Evolutionary conservation across 495 filamentous ascomycete genomes (phyloP), one percentile per base, ranked within the genome.

Genomic region (Lepidopterella palustris): DNA sequence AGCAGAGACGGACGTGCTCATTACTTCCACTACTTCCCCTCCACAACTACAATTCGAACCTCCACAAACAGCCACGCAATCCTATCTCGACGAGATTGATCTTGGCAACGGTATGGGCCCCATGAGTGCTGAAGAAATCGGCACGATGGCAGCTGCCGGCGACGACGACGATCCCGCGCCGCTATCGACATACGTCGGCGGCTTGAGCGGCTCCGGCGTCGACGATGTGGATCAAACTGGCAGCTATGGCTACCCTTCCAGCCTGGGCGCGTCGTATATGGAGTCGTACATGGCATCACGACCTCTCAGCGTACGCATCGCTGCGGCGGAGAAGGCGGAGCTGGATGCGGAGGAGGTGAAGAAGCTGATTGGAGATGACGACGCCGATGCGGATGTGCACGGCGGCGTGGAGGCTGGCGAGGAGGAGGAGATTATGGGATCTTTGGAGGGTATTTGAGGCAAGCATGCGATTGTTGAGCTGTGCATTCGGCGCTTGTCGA

Each of bases 31-130:
- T 5, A 40, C 27, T 0, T 58, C 63, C 0, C 62, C 62, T 3
- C 49, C 58, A 20, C 18, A 25, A 18, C 26, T 55, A 15, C 45
- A 53, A 27, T 60, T 31, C 31, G 52, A 31, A 28, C 58, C 58
- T 75, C 72, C 51, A 76, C 73, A 60, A 74, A 75, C 4, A 68
- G 72, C 5, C 69, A 73, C 18, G 67, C 76, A 20, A 63, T 66
- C 62, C 73, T 67, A 53, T 62, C 59, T n/a, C 52, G n/a, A n/a
- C n/a, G 58, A 31, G 62, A 66, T 15, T 20, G 39, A 42, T 9
- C 13, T 15, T 15, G 13, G 39, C 13, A 15, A 15, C 13, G 3
- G 13, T 3, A 11, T 11, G 20, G 20, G 39, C 20, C 39, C 53
- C 53, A n/a, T n/a, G n/a, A n/a, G n/a, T n/a, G 57, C 57, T n/a